phyloP scores from a whole-genome alignment of 164 flowering plant genomes.

The Aristolochia contorta region DNA sequence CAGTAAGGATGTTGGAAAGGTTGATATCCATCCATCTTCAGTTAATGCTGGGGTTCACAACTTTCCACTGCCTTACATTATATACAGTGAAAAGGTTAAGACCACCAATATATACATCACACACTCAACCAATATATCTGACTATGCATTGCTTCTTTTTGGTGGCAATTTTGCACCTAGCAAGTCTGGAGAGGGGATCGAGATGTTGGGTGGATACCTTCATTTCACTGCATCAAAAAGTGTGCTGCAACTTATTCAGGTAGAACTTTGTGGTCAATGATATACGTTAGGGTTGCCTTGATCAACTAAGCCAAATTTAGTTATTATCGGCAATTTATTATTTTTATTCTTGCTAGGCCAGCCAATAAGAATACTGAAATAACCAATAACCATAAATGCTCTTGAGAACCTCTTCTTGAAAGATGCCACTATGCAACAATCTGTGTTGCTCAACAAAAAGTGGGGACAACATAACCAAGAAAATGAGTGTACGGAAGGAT shows the following conservation, averaged over 20 bases:
- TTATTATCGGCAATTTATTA: not conserved
- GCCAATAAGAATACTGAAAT: not conserved
- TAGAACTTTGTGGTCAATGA: slow-evolving; percentile 5
- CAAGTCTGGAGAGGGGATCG: slow-evolving; percentile 76
- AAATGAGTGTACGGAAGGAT: too few relatives aligned
- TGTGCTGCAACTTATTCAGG: slow-evolving; percentile 70
- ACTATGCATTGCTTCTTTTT: slow-evolving; percentile 85
- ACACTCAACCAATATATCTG: slow-evolving; percentile 94
- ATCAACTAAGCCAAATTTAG: not conserved
- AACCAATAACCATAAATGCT: not conserved
- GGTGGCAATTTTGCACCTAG: slow-evolving; percentile 80
- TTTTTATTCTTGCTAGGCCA: too few relatives aligned
- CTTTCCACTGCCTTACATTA: slow-evolving; percentile 89
- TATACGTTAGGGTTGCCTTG: not conserved
- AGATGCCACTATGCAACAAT: too few relatives aligned
- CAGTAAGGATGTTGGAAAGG: slow-evolving; percentile 94
- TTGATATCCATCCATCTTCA: slow-evolving; percentile 91
- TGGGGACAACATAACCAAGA: too few relatives aligned
- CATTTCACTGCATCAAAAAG: slow-evolving; percentile 92
- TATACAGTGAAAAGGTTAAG: slow-evolving; percentile 92
- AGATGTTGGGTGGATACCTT: slow-evolving; percentile 96
- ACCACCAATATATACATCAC: slow-evolving; percentile 65
- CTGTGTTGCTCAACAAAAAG: too few relatives aligned
- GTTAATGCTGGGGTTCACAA: slow-evolving; percentile 83
- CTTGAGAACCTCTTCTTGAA: not conserved